Conservation (phyloP, 2,329 filamentous ascomycete species). For the Paraconiothyrium sp. region DNA sequence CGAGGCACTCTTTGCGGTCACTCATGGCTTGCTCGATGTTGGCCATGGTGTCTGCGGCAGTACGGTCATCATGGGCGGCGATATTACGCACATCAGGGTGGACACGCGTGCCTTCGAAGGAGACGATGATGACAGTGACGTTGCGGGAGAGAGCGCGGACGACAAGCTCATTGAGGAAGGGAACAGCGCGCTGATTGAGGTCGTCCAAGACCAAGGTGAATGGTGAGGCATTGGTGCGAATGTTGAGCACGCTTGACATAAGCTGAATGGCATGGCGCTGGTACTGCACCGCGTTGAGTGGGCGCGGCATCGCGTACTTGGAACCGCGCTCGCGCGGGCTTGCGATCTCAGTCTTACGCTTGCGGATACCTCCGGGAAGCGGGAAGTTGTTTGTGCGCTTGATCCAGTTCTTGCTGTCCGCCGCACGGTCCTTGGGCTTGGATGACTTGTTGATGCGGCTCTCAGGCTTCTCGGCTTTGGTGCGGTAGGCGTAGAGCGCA, state of each 20-base stretch:
- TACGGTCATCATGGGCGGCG: conserved; percentile 68
- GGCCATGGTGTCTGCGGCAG: conserved; percentile 61
- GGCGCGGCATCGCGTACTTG: conserved; percentile 30
- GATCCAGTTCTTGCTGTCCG: conserved; percentile 26
- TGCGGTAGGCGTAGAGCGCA: conserved; percentile 15
- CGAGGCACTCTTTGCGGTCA: conserved; percentile 56
- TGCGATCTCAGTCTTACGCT: conserved; percentile 21
- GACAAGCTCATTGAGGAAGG: conserved; percentile 77
- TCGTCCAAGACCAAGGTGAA: conserved; percentile 87
- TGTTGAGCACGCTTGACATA: conserved; percentile 81
- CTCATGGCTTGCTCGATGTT: conserved; percentile 32
- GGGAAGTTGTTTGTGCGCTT: conserved; percentile 26
- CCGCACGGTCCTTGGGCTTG: conserved; percentile 5
- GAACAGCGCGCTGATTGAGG: conserved; percentile 79
- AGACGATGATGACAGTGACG: conserved; percentile 77
- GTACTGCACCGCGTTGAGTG: conserved; percentile 62
- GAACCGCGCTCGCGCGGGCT: conserved; percentile 8
- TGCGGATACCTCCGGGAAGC: conserved; percentile 21
- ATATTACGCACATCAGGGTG: conserved; percentile 74
- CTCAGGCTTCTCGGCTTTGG: neutral
- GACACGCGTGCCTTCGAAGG: conserved; percentile 76
- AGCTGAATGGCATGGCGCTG: conserved; percentile 86
- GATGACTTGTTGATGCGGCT: neutral
- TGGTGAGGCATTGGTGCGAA: conserved; percentile 82
- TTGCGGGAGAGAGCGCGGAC: conserved; percentile 66